Conservation (phyloP, 345 rosid genomes). For the Alliaria petiolata region DNA sequence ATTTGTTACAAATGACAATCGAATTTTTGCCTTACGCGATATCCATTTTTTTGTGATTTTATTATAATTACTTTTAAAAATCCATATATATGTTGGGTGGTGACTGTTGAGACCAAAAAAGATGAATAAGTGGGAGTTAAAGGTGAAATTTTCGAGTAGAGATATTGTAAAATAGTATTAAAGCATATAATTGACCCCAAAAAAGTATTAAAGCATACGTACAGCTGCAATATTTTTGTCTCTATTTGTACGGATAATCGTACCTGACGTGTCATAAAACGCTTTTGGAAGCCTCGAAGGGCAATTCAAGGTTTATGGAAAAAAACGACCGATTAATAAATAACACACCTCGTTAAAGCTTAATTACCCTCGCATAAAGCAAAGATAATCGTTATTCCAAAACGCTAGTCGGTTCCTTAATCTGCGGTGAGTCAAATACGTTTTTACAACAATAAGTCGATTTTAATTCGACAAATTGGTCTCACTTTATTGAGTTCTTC, state of each 20-base stretch:
- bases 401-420: conserved; percentile 15
- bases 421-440: background rate
- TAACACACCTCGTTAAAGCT: conserved; percentile 11
- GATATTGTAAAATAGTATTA: conserved; percentile 16
- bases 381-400: background rate
- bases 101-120: background rate
- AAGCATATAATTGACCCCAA: no score
- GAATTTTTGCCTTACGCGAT: background rate
- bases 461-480: background rate
- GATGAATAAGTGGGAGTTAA: conserved; percentile 7
- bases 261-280: conserved; percentile 23
- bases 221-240: conserved; percentile 18
- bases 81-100: conserved; percentile 6
- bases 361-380: background rate
- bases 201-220: no score
- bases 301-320: background rate
- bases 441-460: background rate
- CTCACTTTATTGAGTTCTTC: background rate
- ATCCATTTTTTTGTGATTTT: background rate
- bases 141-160: background rate
- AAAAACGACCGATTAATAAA: background rate
- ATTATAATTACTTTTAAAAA: background rate
- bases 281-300: conserved; percentile 26
- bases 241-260: conserved; percentile 32
- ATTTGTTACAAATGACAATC: background rate